These are phyloP conservation scores for Dentipellis sp. DNA, from an alignment of 768 basidiomycete species.

Conservation along the genomic window DNA sequence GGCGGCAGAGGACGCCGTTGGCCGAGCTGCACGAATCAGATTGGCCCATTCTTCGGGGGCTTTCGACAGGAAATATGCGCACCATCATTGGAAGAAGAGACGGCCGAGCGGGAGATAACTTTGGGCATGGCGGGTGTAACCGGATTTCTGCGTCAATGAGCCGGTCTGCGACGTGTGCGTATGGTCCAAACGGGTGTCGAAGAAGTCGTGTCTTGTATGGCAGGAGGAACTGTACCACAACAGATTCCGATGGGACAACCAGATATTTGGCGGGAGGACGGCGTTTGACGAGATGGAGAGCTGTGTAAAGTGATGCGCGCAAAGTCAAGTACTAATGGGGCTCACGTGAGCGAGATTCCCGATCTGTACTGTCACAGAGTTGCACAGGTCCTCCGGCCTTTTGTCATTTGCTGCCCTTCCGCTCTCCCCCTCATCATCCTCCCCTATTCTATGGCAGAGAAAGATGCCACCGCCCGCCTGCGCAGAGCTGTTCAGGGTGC, in stretches of 20 bases:
- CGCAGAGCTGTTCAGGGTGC: slow-evolving; percentile 75
- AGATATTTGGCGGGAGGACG: no score
- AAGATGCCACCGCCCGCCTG: slow-evolving; percentile 65
- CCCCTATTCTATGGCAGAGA: slow-evolving; percentile 60
- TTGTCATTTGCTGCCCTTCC: slow-evolving; percentile 4
- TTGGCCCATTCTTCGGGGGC: background rate
- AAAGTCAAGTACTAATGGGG: background rate
- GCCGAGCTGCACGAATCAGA: slow-evolving; percentile 42
- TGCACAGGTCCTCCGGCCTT: slow-evolving; percentile 6
- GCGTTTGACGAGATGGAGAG: no score
- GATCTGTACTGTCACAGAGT: background rate
- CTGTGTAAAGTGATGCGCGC: no score
- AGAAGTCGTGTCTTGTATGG: no score
- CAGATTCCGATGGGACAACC: no score
- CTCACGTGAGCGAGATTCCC: slow-evolving; percentile 10
- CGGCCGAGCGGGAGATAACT: slow-evolving; percentile 80
- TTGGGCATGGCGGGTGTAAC: slow-evolving; percentile 60
- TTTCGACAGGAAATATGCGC: slow-evolving; percentile 14
- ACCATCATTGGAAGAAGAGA: slow-evolving; percentile 87
- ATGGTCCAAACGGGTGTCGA: no score
- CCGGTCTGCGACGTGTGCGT: no score
- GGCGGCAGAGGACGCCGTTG: slow-evolving; percentile 71
- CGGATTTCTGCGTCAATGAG: background rate
- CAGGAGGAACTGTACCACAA: no score
- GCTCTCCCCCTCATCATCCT: slow-evolving; percentile 12